phyloP scores from a whole-genome alignment of 108 stramenopile genomes.

The Fistulifera pelliculosa region DNA sequence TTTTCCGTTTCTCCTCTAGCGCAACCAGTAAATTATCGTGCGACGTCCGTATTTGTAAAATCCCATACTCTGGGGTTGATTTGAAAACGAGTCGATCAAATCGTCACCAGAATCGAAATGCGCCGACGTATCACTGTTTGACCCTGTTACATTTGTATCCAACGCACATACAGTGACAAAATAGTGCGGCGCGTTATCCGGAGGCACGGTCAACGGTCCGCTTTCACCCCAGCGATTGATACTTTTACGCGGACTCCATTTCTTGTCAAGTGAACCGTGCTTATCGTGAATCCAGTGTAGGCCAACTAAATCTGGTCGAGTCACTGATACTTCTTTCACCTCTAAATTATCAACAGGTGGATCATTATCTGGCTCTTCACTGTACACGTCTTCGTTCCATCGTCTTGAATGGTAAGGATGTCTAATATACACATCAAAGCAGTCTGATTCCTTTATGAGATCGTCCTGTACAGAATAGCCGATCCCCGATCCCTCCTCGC shows the following conservation, averaged over 20 bases:
- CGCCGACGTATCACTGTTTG: background rate
- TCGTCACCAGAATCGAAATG: background rate
- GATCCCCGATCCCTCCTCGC: too few relatives aligned
- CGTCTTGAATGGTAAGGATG: too few relatives aligned
- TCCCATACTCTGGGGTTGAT: background rate
- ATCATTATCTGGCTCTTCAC: too few relatives aligned
- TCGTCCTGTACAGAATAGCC: too few relatives aligned
- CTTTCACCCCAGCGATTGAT: constrained; percentile 3
- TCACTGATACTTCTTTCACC: background rate
- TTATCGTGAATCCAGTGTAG: background rate
- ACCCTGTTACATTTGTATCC: background rate
- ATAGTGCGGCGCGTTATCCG: constrained; percentile 10
- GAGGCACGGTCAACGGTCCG: constrained; percentile 8
- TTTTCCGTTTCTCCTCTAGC: background rate
- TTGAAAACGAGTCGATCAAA: background rate
- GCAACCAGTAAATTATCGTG: background rate
- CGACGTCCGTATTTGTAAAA: background rate
- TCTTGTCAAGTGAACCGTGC: constrained; percentile 1
- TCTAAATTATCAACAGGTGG: constrained; percentile 7
- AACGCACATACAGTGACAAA: constrained; percentile 8
- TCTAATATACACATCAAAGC: too few relatives aligned
- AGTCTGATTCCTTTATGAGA: too few relatives aligned
- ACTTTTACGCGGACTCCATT: background rate
- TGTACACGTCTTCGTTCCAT: too few relatives aligned
- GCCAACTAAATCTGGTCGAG: background rate